Conservation (phyloP, 1,284 basidiomycete genomes). For the Inonotus obliquus region DNA sequence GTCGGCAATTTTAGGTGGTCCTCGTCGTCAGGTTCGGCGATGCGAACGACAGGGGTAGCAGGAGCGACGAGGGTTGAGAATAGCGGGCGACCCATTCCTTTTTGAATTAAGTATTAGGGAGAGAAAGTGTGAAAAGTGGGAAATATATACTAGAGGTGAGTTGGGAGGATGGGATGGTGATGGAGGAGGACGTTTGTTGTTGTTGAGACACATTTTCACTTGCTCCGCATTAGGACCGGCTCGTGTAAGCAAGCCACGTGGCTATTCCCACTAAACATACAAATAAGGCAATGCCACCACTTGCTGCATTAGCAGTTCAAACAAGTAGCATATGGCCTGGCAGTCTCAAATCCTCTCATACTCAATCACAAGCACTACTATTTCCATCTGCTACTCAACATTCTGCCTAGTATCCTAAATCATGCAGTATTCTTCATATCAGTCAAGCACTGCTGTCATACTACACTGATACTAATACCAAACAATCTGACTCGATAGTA, state of each 20-base stretch:
- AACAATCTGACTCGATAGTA: too few species aligned
- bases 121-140: not conserved
- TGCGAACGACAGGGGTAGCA: slow-evolving; percentile 32
- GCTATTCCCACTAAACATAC: not conserved
- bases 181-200: not conserved
- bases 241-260: not conserved
- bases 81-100: slow-evolving; percentile 61
- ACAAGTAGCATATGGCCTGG: too few species aligned
- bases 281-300: not conserved
- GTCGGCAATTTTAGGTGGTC: slow-evolving; percentile 21
- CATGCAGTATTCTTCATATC: too few species aligned
- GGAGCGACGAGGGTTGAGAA: slow-evolving; percentile 40
- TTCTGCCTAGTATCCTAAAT: too few species aligned
- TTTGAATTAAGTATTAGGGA: not conserved
- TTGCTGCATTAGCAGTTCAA: too few species aligned
- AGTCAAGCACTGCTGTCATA: too few species aligned
- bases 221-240: slow-evolving; percentile 9
- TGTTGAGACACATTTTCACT: slow-evolving; percentile 11
- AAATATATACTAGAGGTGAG: slow-evolving; percentile 11
- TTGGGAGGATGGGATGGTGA: not conserved
- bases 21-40: slow-evolving; percentile 45
- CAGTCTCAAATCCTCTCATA: too few species aligned
- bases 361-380: too few species aligned
- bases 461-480: too few species aligned
- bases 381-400: too few species aligned